Percentiles rank a stretch among this genome's conserved stretches.
Conservation (phyloP, 768 basidiomycete species). For the Xerocomellus amylosporus region DNA sequence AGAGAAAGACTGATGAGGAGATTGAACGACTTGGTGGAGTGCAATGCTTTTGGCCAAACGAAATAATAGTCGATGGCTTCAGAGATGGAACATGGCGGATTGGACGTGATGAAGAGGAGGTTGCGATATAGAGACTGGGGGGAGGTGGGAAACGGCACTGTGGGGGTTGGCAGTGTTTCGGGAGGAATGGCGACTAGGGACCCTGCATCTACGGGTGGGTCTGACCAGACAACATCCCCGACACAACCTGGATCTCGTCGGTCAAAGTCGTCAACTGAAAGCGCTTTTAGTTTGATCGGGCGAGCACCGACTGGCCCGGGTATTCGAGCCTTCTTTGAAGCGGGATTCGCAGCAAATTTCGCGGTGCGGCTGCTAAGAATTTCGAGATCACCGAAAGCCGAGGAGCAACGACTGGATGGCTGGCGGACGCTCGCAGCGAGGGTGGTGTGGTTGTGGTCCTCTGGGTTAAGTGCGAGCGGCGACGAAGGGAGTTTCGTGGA, state of each 20-base stretch:
- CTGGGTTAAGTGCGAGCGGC: too few relatives aligned
- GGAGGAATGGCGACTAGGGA: constrained; percentile 1
- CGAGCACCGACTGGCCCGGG: neutral
- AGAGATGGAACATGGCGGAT: constrained; percentile 13
- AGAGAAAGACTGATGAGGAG: constrained; percentile 47
- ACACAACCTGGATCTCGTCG: constrained; percentile 27
- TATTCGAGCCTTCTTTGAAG: neutral
- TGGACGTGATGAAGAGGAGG: constrained; percentile 24
- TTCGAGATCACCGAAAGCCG: too few relatives aligned
- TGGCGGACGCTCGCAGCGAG: too few relatives aligned
- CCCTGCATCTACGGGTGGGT: constrained; percentile 4
- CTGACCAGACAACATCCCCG: neutral
- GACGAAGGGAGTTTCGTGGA: too few relatives aligned
- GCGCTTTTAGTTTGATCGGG: constrained; percentile 21
- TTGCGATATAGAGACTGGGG: constrained; percentile 35
- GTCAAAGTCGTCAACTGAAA: constrained; percentile 26
- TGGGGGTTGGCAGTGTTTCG: constrained; percentile 1
- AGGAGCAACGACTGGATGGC: too few relatives aligned
- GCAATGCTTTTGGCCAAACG: constrained; percentile 26
- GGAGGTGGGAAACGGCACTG: constrained; percentile 32
- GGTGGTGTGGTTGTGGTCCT: too few relatives aligned
- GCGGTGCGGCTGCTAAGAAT: too few relatives aligned
- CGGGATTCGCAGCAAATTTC: too few relatives aligned
- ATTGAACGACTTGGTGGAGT: constrained; percentile 44
- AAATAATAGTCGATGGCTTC: constrained; percentile 27